Evolutionary conservation across 1,284 basidiomycete species (phyloP), one percentile per base, ranked within the genome.

Genomic region (Macrocybe sp.): DNA sequence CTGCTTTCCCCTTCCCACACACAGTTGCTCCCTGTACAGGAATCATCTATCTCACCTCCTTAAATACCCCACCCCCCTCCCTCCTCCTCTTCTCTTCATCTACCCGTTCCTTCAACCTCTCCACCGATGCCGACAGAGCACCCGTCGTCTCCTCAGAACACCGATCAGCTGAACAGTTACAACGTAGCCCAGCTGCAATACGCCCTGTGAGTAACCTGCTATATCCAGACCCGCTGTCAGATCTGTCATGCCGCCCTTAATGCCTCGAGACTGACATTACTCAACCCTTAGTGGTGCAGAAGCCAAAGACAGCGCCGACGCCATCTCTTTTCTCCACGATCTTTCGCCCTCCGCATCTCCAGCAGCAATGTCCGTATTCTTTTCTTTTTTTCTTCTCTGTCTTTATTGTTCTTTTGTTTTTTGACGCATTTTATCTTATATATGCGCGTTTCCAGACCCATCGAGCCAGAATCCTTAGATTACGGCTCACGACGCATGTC

Each of bases 131-230:
- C 75, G 66, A 70, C 74, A 59, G 74, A 75, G 62, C 66, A 69
- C 58, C 64, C 65, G 22, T 22, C 41, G 51, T 62, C 41, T 22
- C 55, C 56, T 29, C 48, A 62, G 45, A 51, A 60, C 59, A 63
- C 56, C 52, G 54, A 62, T 58, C 65, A 75, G 60, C 71, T 82
- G 59, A 77, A 75, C 61, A 68, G 70, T 50, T 82, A 80, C 67
- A 77, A 77, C 76, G 73, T 83, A 54, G 74, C 77, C 41, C 79
- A 82, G 62, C 73, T 81, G 50, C 77, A 83, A 50, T 77, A 74
- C 62, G 69, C 75, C 35, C 69, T 79, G 80, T 83, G 56, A 65
- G 79, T 77, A 2, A n/a, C 39, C 14, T 37, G n/a, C 22, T 31
- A 46, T 52, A 50, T 11, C 39, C 50, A 57, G 50, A 52, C 50